Conservation (phyloP, 306 rosid species). For the Sphenostylis stenocarpa region DNA sequence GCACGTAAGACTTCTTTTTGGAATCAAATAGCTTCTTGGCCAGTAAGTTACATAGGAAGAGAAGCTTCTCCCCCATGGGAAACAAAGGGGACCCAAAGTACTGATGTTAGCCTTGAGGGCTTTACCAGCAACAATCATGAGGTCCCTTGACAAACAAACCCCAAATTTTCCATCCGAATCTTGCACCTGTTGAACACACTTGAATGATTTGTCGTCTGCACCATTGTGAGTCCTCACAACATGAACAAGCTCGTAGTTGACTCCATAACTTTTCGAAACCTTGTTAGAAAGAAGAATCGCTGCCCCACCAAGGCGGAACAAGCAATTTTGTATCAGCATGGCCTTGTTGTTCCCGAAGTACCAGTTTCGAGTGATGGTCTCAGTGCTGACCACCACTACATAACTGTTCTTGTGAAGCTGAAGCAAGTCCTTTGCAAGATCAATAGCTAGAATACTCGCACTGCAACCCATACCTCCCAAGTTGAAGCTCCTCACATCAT, state of each 20-base stretch:
- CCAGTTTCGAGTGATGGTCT: slow-evolving; percentile 77
- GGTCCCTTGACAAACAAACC: slow-evolving; percentile 59
- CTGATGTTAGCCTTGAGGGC: slow-evolving; percentile 65
- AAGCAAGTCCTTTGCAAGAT: slow-evolving; percentile 69
- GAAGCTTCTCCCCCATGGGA: slow-evolving; percentile 62
- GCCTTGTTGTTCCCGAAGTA: slow-evolving; percentile 69
- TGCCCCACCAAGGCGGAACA: slow-evolving; percentile 66
- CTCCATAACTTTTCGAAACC: slow-evolving; percentile 28
- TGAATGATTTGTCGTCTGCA: slow-evolving; percentile 58
- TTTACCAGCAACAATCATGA: slow-evolving; percentile 69
- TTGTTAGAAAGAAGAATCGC: slow-evolving; percentile 63
- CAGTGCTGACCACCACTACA: slow-evolving; percentile 76
- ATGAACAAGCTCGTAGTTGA: slow-evolving; percentile 67
- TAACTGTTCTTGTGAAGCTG: slow-evolving; percentile 59
- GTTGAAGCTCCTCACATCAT: slow-evolving; percentile 55
- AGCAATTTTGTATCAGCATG: slow-evolving; percentile 68
- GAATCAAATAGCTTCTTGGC: slow-evolving; percentile 45
- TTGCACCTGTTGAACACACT: slow-evolving; percentile 58
- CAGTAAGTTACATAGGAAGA: slow-evolving; percentile 47
- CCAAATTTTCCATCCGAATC: slow-evolving; percentile 62
- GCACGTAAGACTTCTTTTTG: slow-evolving; percentile 46
- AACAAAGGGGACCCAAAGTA: slow-evolving; percentile 52
- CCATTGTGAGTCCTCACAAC: slow-evolving; percentile 67
- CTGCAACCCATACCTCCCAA: slow-evolving; percentile 92
- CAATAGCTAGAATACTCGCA: slow-evolving; percentile 69